Base-by-base conservation (phyloP, 2,329 filamentous ascomycete species). In the Botrytis tulipae region DNA sequence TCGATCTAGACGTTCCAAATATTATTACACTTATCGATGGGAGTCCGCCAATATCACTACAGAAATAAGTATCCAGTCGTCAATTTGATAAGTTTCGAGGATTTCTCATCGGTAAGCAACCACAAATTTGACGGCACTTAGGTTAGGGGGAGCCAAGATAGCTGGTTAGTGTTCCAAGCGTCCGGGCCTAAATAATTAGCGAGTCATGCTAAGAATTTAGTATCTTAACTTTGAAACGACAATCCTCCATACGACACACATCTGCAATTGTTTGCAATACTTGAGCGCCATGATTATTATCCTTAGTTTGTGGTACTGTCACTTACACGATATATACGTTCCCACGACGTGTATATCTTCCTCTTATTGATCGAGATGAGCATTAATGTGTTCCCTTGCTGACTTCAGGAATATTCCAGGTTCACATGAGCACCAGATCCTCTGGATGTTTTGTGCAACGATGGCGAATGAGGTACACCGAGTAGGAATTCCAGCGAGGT, bases 171-270 rank as follows among this genome's bases (percentile, higher is more conserved):
- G 42, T 32, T 69, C 37, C 32, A 67, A 67, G 65, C 46, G 32
- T 54, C 29, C n/a, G 65, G 44, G 16, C 32, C 14, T 37, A 20
- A 72, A 40, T 22, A 18, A 54, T 72, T 72, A 72, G 70, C 70
- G 70, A 72, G 29, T 3, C 37, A 37, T 35, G 20, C 46, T 40
- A 72, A 67, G 29, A 72, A 46, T 29, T 72, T 72, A 60, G 70
- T 25, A 16, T 44, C 37, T 61, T 14, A 5, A 20, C n/a, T 18
- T 44, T 46, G 40, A 35, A 35, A 66, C 63, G 35, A 46, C 12
- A 18, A 70, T 48, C 29, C 25, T 44, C 40, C 18, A 46, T 25
- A n/a, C 35, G 37, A 37, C 8, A 18, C 7, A 57, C n/a, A 29
- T 57, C n/a, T 29, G 18, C 32, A 40, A 61, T 70, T 48, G 29